Evolutionary conservation across 2,329 filamentous ascomycete species (phyloP).

Genomic region (Ophiostoma ips): DNA sequence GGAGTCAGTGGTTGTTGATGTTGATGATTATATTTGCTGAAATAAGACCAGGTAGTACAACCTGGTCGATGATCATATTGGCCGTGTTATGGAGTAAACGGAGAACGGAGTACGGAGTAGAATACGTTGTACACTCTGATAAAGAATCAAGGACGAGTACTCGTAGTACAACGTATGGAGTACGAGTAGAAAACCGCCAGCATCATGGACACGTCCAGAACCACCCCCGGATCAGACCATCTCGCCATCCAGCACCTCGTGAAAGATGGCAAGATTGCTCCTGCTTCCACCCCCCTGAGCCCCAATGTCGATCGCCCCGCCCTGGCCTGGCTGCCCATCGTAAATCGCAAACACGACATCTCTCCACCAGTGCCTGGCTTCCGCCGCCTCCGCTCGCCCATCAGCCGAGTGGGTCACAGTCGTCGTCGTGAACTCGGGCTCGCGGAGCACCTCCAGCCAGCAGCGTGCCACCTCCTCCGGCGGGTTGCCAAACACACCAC

Average conservation of each 20-base stretch:
- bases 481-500: slow-evolving; percentile 53
- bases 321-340: slow-evolving; percentile 21
- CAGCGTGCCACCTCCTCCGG: slow-evolving; percentile 43
- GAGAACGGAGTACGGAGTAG: too few relatives aligned
- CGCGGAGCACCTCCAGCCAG: slow-evolving; percentile 46
- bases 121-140: too few relatives aligned
- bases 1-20: too few relatives aligned
- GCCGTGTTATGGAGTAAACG: too few relatives aligned
- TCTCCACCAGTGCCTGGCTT: slow-evolving; percentile 45
- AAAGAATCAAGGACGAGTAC: too few relatives aligned
- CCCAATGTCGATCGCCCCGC: slow-evolving; percentile 2
- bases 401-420: not conserved
- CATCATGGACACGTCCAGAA: too few relatives aligned
- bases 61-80: too few relatives aligned
- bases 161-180: too few relatives aligned
- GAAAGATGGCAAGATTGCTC: slow-evolving; percentile 39
- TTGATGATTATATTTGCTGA: too few relatives aligned
- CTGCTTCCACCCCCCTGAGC: slow-evolving; percentile 14
- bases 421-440: slow-evolving; percentile 38
- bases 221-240: slow-evolving; percentile 19
- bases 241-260: slow-evolving; percentile 26
- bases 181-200: too few relatives aligned
- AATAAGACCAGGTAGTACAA: too few relatives aligned
- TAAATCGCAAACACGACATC: slow-evolving; percentile 51
- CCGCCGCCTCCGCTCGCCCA: not conserved